Conservation (phyloP, 2,329 filamentous ascomycete species). For the Cladosporium velox region DNA sequence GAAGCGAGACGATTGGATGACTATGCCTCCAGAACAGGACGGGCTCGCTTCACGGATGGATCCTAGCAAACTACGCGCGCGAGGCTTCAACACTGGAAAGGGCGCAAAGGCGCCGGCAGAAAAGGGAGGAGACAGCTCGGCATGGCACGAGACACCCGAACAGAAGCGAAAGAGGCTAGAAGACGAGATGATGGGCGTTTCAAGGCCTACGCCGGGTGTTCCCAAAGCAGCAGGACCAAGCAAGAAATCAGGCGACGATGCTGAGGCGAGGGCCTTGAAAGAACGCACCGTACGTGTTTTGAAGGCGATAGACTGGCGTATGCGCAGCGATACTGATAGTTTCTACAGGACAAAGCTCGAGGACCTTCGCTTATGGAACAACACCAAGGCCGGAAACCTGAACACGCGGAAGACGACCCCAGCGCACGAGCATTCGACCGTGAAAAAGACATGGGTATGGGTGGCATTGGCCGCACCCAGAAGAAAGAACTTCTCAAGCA, state of each 20-base stretch:
- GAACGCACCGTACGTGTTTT: constrained; percentile 58
- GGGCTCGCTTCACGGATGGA: constrained; percentile 65
- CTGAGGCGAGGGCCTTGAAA: constrained; percentile 49
- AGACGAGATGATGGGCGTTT: constrained; percentile 78
- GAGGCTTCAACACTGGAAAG: constrained; percentile 77
- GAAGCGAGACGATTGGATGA: constrained; percentile 72
- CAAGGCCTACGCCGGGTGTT: constrained; percentile 40
- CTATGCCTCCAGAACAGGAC: constrained; percentile 52
- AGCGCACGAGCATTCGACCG: constrained; percentile 85
- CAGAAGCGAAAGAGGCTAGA: constrained; percentile 79
- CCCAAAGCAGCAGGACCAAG: constrained; percentile 12
- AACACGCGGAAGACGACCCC: constrained; percentile 80
- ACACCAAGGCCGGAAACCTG: constrained; percentile 51
- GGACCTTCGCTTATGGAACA: constrained; percentile 51
- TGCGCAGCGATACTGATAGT: not conserved
- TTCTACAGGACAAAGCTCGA: constrained; percentile 43
- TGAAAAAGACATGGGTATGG: constrained; percentile 92
- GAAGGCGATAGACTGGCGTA: not conserved
- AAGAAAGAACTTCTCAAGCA: constrained; percentile 76
- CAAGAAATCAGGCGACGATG: constrained; percentile 16
- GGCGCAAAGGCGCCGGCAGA: constrained; percentile 50
- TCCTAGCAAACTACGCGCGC: constrained; percentile 77
- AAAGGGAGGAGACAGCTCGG: constrained; percentile 50
- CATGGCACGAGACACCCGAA: constrained; percentile 92
- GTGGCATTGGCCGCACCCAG: constrained; percentile 58